Conservation (phyloP, 176 grass and related monocot species). For the Aegilops longissima region DNA sequence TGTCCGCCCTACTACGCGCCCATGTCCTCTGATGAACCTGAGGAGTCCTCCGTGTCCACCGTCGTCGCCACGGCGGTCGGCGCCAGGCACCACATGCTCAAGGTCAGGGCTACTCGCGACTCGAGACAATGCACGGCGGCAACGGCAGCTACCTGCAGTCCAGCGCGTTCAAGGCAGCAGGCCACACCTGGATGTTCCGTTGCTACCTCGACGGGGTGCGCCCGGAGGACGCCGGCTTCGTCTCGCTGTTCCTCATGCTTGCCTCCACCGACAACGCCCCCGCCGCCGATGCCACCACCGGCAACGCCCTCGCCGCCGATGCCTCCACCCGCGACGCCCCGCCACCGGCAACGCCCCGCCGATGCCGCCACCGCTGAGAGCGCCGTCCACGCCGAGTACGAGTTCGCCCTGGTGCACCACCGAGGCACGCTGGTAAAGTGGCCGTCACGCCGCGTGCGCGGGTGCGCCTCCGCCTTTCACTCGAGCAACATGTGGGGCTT, state of each 20-base stretch:
- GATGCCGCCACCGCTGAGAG: too few relatives aligned
- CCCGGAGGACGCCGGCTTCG: not conserved
- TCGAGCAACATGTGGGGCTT: not conserved
- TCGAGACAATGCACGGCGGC: not conserved
- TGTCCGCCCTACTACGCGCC: too few relatives aligned
- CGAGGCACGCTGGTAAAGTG: not conserved
- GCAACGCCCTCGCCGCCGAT: not conserved
- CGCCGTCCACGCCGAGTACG: not conserved
- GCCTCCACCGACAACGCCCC: too few relatives aligned
- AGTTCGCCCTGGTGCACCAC: not conserved
- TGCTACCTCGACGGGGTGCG: not conserved
- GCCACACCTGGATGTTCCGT: not conserved
- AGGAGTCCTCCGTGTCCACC: not conserved
- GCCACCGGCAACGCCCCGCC: too few relatives aligned
- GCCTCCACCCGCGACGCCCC: too few relatives aligned
- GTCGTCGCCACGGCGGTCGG: conserved; percentile 5
- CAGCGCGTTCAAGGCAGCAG: not conserved
- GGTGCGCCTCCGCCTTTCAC: not conserved
- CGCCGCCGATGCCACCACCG: too few relatives aligned
- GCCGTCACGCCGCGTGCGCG: not conserved
- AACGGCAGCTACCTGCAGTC: conserved; percentile 2
- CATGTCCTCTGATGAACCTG: too few relatives aligned
- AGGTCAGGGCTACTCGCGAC: conserved; percentile 8
- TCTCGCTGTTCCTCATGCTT: conserved; percentile 15
- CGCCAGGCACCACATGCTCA: conserved; percentile 19